Percentiles rank a stretch among this genome's conserved stretches.
Evolutionary conservation across 2,329 filamentous ascomycete genomes (phyloP).

Genomic region (Arachnomyces sp.): DNA sequence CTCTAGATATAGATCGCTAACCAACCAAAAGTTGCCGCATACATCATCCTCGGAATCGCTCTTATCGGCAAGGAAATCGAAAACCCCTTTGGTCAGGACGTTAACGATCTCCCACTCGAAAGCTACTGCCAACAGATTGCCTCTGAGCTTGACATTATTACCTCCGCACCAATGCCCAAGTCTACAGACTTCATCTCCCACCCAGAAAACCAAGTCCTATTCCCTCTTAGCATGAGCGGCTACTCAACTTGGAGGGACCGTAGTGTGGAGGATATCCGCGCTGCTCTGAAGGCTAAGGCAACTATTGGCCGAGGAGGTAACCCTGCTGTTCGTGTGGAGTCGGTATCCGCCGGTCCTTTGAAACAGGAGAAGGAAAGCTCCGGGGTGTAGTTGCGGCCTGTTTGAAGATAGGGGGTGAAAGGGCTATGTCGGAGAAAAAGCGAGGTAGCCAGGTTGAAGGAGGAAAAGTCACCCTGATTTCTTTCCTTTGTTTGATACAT

Average conservation of each 20-base stretch:
- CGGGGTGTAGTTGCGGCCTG: no score
- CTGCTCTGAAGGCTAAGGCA: slow-evolving; percentile 31
- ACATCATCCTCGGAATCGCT: slow-evolving; percentile 73
- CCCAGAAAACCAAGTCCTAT: slow-evolving; percentile 46
- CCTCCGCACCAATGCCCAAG: slow-evolving; percentile 47
- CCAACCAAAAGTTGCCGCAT: slow-evolving; percentile 47
- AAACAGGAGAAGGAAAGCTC: no score
- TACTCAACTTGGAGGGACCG: slow-evolving; percentile 43
- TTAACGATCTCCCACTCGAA: slow-evolving; percentile 73
- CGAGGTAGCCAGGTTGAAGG: no score
- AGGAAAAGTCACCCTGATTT: no score
- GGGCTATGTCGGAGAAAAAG: no score
- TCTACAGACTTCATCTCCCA: slow-evolving; percentile 45
- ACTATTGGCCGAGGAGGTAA: slow-evolving; percentile 5
- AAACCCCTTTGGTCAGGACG: slow-evolving; percentile 75
- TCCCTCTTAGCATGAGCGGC: slow-evolving; percentile 45
- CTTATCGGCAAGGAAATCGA: slow-evolving; percentile 74
- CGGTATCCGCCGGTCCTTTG: no score
- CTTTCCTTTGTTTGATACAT: no score
- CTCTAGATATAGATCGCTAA: slow-evolving; percentile 2
- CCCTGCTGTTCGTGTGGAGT: no score
- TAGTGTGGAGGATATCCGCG: slow-evolving; percentile 40
- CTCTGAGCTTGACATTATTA: slow-evolving; percentile 65
- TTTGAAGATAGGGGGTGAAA: no score
- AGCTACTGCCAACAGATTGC: slow-evolving; percentile 67